phyloP scores from a whole-genome alignment of 257 asterid species.

The Primulina tabacum region DNA sequence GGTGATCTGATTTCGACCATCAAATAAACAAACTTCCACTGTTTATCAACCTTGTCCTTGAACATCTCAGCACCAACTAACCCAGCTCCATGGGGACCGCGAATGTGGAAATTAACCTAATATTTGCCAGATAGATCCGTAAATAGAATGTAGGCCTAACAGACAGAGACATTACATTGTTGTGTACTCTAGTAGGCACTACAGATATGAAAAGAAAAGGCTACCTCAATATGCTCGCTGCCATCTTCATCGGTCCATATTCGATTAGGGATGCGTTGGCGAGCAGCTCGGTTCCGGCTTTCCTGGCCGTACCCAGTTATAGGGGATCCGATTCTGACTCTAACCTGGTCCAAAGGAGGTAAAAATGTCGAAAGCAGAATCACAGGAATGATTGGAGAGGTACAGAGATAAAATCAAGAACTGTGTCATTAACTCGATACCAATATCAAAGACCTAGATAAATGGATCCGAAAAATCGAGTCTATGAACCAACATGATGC shows the following conservation, averaged over 20 bases:
- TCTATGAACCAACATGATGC: background rate
- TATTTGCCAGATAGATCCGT: background rate
- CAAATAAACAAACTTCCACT: conserved; percentile 57
- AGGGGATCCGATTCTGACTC: conserved; percentile 64
- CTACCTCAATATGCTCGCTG: conserved; percentile 57
- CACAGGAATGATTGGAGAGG: too few relatives aligned
- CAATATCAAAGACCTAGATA: background rate
- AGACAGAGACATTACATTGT: background rate
- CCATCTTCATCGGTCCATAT: conserved; percentile 58
- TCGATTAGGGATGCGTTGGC: conserved; percentile 56
- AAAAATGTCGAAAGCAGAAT: background rate
- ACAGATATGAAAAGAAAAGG: background rate
- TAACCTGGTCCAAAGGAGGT: conserved; percentile 34
- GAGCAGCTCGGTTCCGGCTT: conserved; percentile 61
- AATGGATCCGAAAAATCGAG: background rate
- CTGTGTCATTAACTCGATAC: background rate
- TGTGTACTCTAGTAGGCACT: background rate
- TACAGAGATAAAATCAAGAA: background rate
- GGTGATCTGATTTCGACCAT: conserved; percentile 52
- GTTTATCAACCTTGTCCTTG: conserved; percentile 47
- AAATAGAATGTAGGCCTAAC: background rate
- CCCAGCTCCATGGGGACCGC: conserved; percentile 65
- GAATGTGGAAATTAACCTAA: conserved; percentile 58
- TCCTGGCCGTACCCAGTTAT: conserved; percentile 62
- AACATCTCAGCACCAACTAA: conserved; percentile 62